Evolutionary conservation across 176 grass and related monocot species (phyloP).

Genomic region (Rhynchospora tenuis): DNA sequence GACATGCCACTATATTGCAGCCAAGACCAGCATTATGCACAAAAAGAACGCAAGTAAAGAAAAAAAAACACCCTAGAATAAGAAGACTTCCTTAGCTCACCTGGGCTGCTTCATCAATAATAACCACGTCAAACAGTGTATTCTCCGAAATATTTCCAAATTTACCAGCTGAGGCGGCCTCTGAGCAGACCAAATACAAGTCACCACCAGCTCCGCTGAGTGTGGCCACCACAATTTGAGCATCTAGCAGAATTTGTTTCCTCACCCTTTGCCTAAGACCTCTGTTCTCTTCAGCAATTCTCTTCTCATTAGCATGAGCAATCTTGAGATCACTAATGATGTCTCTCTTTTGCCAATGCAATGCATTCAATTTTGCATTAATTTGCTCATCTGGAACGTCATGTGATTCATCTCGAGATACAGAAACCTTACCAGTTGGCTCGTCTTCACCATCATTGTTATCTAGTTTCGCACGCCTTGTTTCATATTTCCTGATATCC

Average conservation of each 20-base stretch:
- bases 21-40: not conserved
- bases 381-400: constrained; percentile 74
- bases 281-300: constrained; percentile 69
- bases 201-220: constrained; percentile 96
- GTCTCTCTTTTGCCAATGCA: constrained; percentile 81
- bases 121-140: constrained; percentile 84
- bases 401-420: constrained; percentile 28
- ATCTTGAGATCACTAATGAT: constrained; percentile 65
- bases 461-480: constrained; percentile 60
- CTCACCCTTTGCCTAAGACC: constrained; percentile 76
- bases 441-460: constrained; percentile 39
- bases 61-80: constrained; percentile 18
- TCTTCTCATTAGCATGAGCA: constrained; percentile 76
- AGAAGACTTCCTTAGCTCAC: constrained; percentile 18
- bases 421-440: constrained; percentile 23
- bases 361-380: constrained; percentile 64
- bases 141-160: constrained; percentile 75
- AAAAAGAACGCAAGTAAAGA: constrained; percentile 8
- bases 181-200: constrained; percentile 79
- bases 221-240: constrained; percentile 89
- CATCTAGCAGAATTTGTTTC: constrained; percentile 85
- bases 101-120: constrained; percentile 96
- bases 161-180: constrained; percentile 68
- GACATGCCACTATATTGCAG: not conserved
- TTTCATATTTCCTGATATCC: constrained; percentile 77